Base-by-base conservation (phyloP, 2,329 filamentous ascomycete genomes). In the Dendryphion nanum region DNA sequence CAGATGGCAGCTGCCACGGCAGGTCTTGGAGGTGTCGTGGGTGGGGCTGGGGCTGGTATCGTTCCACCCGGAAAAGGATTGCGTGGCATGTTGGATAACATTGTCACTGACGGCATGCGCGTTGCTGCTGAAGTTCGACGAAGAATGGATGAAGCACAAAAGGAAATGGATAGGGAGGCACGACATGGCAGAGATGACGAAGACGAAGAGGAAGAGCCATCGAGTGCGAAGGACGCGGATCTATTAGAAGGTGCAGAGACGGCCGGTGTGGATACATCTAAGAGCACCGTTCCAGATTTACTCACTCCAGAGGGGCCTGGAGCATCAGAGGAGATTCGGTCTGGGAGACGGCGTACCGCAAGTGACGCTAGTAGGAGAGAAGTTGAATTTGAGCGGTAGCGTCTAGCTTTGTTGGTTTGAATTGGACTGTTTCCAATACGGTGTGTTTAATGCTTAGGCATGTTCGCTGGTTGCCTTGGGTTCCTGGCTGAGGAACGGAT, bases 61-160 rank as follows among this genome's bases (percentile, higher is more conserved):
- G 74, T 79, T 21, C 81, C 75, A 31, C 75, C 80, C 1, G 77
- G 77, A 14, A 85, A 90, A 49, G 89, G 93, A 16, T 76, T 98
- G 1, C 79, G 93, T 29, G 93, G 93, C 15, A 93, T 98, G 42
- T 74, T 98, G 26, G 93, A 98, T 70, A 95, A 95, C 55, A 97
- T 98, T 55, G 93, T 97, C 48, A 95, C 86, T 2, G 93, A 98
- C 61, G 93, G 93, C 29, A 96, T 97, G 83, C 84, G 91, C 21
- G 91, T 97, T 41, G 93, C 93, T 0, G 87, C 85, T 1, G 93
- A 98, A 64, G 91, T 98, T 35, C 78, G 86, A 50, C 81, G 90
- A 55, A 78, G 90, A 30, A 95, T 97, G 85, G 91, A 98, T 47
- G 93, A 98, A 62, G 91, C 91, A 3, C 90, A 96, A 66, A 83